Percentiles rank a stretch among this genome's conserved stretches.
Conservation (phyloP, 2,329 filamentous ascomycete species). For the Diaporthe batatas region DNA sequence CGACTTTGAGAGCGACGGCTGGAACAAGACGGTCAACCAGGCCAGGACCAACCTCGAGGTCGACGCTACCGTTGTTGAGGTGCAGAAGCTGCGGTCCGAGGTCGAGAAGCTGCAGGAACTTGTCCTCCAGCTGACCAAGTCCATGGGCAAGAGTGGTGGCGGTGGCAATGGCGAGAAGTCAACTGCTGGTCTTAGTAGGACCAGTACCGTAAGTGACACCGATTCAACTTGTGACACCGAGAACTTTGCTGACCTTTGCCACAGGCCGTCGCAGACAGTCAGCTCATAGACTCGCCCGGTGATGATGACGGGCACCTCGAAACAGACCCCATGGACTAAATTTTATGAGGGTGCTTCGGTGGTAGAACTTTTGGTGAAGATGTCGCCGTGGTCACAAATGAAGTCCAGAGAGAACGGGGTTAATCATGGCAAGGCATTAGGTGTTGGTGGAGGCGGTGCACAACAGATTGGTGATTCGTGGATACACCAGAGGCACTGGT, state of each 20-base stretch:
- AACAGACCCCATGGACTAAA: constrained; percentile 20
- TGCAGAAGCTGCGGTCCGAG: constrained; percentile 69
- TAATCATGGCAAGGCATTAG: neutral
- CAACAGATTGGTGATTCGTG: neutral
- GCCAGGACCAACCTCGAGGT: constrained; percentile 85
- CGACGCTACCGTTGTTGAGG: constrained; percentile 81
- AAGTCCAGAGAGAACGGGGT: neutral
- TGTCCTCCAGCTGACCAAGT: constrained; percentile 51
- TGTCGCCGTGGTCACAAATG: too few species aligned
- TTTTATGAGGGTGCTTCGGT: neutral
- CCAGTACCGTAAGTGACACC: constrained; percentile 38
- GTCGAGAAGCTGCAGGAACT: constrained; percentile 68
- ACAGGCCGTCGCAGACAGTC: constrained; percentile 27
- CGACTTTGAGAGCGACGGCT: constrained; percentile 87
- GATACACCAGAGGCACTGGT: constrained; percentile 16
- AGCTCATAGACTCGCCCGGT: neutral
- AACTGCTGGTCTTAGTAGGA: constrained; percentile 33
- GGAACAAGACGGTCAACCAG: constrained; percentile 83
- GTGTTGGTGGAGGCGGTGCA: too few species aligned
- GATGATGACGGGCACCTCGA: constrained; percentile 6
- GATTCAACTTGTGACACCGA: neutral
- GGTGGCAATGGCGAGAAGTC: constrained; percentile 35
- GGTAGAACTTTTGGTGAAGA: too few species aligned
- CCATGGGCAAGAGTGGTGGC: constrained; percentile 40
- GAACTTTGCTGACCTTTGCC: neutral